phyloP scores from a whole-genome alignment of 495 filamentous ascomycete species.

The Xylaria cubensis region DNA sequence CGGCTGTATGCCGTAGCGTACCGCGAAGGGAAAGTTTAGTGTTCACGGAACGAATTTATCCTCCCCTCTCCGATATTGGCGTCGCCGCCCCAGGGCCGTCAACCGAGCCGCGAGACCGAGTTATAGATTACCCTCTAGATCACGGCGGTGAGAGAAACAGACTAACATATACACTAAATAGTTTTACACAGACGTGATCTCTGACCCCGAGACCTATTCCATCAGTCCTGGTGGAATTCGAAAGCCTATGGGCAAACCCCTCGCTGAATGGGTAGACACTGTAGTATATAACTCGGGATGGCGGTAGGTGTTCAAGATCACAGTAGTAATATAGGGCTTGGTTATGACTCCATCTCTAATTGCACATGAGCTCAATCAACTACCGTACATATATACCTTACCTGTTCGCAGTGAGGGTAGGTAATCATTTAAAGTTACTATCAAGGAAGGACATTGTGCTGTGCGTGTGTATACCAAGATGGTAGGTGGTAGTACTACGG shows the following conservation, averaged over 20 bases:
- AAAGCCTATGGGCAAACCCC: neutral
- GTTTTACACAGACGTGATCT: neutral
- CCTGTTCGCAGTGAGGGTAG: neutral
- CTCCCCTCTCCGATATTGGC: conserved; percentile 9
- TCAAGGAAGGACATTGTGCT: neutral
- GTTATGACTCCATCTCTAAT: neutral
- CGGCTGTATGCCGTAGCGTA: conserved; percentile 4
- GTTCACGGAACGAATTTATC: conserved; percentile 14
- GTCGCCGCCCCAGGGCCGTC: conserved; percentile 16
- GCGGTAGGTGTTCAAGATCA: neutral
- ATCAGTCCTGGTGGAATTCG: neutral
- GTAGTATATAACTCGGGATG: neutral
- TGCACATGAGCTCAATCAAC: conserved; percentile 3
- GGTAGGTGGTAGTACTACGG: conserved; percentile 20
- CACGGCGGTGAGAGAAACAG: neutral
- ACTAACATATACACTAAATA: neutral
- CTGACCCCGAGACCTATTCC: neutral
- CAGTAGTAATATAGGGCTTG: conserved; percentile 1
- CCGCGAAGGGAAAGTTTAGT: conserved; percentile 1
- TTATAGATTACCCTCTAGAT: neutral
- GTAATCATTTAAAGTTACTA: neutral
- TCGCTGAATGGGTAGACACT: no score
- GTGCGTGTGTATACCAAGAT: conserved; percentile 14
- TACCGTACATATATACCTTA: conserved; percentile 4
- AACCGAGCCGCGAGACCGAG: conserved; percentile 15